Evolutionary conservation across 495 filamentous ascomycete genomes (phyloP).

Genomic region (Hamigera avellanea): DNA sequence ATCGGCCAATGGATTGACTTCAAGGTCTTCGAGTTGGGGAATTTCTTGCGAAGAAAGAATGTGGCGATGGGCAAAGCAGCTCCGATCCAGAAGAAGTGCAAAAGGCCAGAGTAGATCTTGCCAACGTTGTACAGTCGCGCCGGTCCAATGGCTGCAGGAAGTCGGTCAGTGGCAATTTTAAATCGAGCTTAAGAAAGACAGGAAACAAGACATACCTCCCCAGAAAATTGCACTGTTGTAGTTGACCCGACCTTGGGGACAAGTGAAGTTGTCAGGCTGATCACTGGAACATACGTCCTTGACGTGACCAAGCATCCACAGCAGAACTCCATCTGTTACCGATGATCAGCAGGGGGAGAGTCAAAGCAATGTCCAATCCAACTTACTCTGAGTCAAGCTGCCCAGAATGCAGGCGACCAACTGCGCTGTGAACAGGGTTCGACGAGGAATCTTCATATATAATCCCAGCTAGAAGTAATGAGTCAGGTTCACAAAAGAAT

Average conservation of each 20-base stretch:
- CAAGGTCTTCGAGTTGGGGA: slow-evolving; percentile 22
- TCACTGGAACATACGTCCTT: slow-evolving; percentile 34
- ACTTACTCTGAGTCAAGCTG: slow-evolving; percentile 48
- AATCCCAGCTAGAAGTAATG: slow-evolving; percentile 24
- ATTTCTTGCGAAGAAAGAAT: slow-evolving; percentile 33
- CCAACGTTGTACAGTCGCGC: slow-evolving; percentile 35
- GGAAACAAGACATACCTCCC: too few relatives aligned
- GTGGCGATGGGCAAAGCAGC: slow-evolving; percentile 31
- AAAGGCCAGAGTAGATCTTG: slow-evolving; percentile 27
- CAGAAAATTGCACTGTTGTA: slow-evolving; percentile 46
- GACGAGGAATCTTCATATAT: slow-evolving; percentile 56
- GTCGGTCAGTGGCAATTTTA: too few relatives aligned
- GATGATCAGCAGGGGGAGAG: too few relatives aligned
- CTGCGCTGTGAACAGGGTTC: slow-evolving; percentile 47
- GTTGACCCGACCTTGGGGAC: slow-evolving; percentile 50
- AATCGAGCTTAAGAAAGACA: too few relatives aligned
- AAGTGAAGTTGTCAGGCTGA: slow-evolving; percentile 44
- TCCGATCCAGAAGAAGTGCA: slow-evolving; percentile 43
- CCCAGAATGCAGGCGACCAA: slow-evolving; percentile 44
- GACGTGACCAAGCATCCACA: slow-evolving; percentile 47
- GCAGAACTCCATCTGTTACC: slow-evolving; percentile 45
- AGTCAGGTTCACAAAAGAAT: slow-evolving; percentile 29
- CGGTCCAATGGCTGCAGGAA: too few relatives aligned
- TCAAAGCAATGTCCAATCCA: too few relatives aligned
- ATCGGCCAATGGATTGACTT: slow-evolving; percentile 15